A percentile compares a stretch with the other conserved stretches of the same genome.
These are phyloP conservation scores for Mortierella sp. DNA, from an alignment of 371 early-diverging fungal species.

Conservation along the genomic window DNA sequence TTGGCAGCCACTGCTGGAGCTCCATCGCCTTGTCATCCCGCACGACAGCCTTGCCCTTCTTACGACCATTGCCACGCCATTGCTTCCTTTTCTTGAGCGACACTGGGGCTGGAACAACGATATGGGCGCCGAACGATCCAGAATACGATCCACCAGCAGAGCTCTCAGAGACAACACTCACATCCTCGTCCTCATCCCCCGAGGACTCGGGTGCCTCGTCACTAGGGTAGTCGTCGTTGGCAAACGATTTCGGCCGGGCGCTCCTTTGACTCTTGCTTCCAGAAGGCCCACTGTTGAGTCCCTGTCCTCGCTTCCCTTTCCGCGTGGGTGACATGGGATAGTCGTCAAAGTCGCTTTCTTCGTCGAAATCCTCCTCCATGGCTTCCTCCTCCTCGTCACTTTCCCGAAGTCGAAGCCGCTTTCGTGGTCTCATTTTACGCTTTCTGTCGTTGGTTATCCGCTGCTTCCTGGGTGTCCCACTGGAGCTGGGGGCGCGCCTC, in stretches of 20 bases:
- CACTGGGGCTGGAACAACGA: slow-evolving; percentile 11
- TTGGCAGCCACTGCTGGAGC: slow-evolving; percentile 59
- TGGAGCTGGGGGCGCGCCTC: slow-evolving; percentile 37
- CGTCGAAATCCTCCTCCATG: slow-evolving; percentile 43
- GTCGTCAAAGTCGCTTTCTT: slow-evolving; percentile 44
- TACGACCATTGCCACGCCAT: slow-evolving; percentile 55
- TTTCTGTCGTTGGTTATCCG: slow-evolving; percentile 20
- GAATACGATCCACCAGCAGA: slow-evolving; percentile 53
- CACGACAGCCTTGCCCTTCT: slow-evolving; percentile 45
- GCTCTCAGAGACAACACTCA: slow-evolving; percentile 56
- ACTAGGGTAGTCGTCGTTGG: slow-evolving; percentile 53
- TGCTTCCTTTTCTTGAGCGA: slow-evolving; percentile 48
- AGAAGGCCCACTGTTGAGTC: slow-evolving; percentile 37
- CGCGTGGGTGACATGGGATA: slow-evolving; percentile 40
- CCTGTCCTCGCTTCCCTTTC: slow-evolving; percentile 22
- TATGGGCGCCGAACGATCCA: slow-evolving; percentile 20
- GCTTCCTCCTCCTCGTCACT: slow-evolving; percentile 47
- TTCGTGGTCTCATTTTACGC: slow-evolving; percentile 33
- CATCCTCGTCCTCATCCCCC: slow-evolving; percentile 49
- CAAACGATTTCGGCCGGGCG: slow-evolving; percentile 43
- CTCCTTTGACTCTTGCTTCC: slow-evolving; percentile 57
- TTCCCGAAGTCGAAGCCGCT: slow-evolving; percentile 34
- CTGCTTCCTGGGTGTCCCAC: slow-evolving; percentile 37
- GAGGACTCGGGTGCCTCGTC: slow-evolving; percentile 59
- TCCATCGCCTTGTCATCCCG: slow-evolving; percentile 49